phyloP scores from a whole-genome alignment of 768 basidiomycete species.

The Clitopilus hobsonii region DNA sequence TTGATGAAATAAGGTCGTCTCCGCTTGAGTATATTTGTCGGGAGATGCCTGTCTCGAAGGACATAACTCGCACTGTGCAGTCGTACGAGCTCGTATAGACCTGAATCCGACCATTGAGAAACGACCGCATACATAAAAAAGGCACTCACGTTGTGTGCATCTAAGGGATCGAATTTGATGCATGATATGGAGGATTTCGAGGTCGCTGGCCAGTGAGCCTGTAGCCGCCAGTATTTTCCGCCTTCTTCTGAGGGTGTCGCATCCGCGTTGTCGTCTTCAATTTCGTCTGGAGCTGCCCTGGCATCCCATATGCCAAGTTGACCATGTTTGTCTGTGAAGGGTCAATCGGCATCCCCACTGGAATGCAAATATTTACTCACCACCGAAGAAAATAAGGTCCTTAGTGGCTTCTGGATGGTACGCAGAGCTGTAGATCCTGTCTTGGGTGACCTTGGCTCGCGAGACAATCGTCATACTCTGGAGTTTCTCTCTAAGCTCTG shows the following conservation, averaged over 20 bases:
- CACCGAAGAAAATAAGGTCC: slow-evolving; percentile 86
- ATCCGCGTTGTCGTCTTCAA: slow-evolving; percentile 60
- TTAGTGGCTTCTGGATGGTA: slow-evolving; percentile 80
- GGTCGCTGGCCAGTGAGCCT: slow-evolving; percentile 80
- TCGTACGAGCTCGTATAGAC: slow-evolving; percentile 82
- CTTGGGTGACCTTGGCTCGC: slow-evolving; percentile 74
- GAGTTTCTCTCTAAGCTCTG: slow-evolving; percentile 51
- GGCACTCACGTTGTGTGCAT: slow-evolving; percentile 59
- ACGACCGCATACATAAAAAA: neutral
- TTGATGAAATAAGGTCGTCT: slow-evolving; percentile 57
- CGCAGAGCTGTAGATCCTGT: slow-evolving; percentile 71
- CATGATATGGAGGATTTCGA: slow-evolving; percentile 76
- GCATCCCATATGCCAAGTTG: slow-evolving; percentile 87
- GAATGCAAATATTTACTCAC: slow-evolving; percentile 31
- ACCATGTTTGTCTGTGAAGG: slow-evolving; percentile 72
- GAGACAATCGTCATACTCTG: slow-evolving; percentile 59
- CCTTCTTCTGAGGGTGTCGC: slow-evolving; percentile 40
- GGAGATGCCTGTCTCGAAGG: slow-evolving; percentile 70
- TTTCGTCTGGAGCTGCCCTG: slow-evolving; percentile 61
- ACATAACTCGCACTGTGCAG: slow-evolving; percentile 67
- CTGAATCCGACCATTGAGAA: slow-evolving; percentile 30
- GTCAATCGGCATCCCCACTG: too few species aligned
- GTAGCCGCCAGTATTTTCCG: slow-evolving; percentile 79
- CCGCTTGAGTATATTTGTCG: slow-evolving; percentile 63
- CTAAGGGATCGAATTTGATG: slow-evolving; percentile 71